phyloP scores from a whole-genome alignment of 2,329 filamentous ascomycete species.

The Apiospora marii region DNA sequence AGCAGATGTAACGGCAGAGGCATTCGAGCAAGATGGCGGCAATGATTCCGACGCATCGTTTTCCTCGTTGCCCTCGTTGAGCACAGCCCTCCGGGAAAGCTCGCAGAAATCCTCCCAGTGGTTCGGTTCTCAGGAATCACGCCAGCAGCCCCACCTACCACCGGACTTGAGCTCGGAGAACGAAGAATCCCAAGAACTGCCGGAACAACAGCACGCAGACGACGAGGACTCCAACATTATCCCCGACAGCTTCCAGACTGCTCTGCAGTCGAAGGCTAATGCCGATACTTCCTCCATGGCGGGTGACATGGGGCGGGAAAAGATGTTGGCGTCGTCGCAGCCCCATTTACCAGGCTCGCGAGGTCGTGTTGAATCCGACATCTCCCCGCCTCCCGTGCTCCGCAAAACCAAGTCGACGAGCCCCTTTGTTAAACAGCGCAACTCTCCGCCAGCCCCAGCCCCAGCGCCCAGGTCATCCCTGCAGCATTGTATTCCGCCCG shows the following conservation, averaged over 20 bases:
- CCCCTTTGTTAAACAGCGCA: conserved; percentile 13
- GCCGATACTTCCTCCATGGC: conserved; percentile 31
- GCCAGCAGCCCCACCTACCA: conserved; percentile 35
- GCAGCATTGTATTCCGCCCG: conserved; percentile 44
- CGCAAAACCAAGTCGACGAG: conserved; percentile 15
- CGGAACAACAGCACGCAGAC: conserved; percentile 34
- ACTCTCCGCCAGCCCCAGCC: not conserved
- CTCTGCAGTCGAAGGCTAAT: conserved; percentile 29
- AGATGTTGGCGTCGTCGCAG: not conserved
- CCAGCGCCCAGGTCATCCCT: conserved; percentile 24
- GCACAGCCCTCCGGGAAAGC: conserved; percentile 47
- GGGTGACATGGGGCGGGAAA: conserved; percentile 23
- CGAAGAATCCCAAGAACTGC: conserved; percentile 48
- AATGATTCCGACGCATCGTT: conserved; percentile 10
- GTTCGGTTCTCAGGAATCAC: conserved; percentile 18
- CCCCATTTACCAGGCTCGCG: not conserved
- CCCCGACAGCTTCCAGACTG: conserved; percentile 26
- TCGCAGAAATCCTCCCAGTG: conserved; percentile 43
- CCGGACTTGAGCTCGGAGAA: conserved; percentile 42
- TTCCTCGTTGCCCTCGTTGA: conserved; percentile 48
- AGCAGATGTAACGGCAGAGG: not conserved
- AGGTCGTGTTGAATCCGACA: not conserved
- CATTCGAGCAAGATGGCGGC: not conserved
- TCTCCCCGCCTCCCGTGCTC: conserved; percentile 17
- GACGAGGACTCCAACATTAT: conserved; percentile 23